These are phyloP conservation scores for Coemansia reversa DNA, from an alignment of 192 early-diverging fungal species.

Conservation along the genomic window DNA sequence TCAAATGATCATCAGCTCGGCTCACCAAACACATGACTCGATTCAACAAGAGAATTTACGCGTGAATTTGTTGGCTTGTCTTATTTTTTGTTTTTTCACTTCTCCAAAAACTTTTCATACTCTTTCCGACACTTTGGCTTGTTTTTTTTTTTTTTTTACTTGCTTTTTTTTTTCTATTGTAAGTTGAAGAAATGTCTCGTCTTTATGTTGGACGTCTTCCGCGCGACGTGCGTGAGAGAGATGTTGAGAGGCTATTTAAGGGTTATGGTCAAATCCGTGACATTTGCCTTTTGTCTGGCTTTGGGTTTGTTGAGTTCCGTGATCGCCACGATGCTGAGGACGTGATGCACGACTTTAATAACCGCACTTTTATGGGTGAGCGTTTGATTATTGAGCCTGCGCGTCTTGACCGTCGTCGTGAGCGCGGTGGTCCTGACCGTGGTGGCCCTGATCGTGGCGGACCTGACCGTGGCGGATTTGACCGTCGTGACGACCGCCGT, in stretches of 20 bases:
- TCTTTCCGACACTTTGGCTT: no score
- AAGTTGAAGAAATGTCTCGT: slow-evolving; percentile 38
- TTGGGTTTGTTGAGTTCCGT: slow-evolving; percentile 93
- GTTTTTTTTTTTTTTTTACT: background rate
- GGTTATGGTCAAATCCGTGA: slow-evolving; percentile 81
- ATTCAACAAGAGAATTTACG: no score
- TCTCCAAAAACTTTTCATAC: background rate
- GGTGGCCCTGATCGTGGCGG: slow-evolving; percentile 38
- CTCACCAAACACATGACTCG: background rate
- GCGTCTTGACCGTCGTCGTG: slow-evolving; percentile 59
- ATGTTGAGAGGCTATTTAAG: slow-evolving; percentile 78
- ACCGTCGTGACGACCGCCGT: slow-evolving; percentile 54
- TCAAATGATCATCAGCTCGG: slow-evolving; percentile 13
- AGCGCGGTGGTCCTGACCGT: slow-evolving; percentile 28
- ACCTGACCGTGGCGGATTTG: slow-evolving; percentile 23
- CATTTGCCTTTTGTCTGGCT: slow-evolving; percentile 79
- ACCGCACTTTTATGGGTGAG: slow-evolving; percentile 79
- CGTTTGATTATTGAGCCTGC: slow-evolving; percentile 84
- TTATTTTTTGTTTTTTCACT: background rate
- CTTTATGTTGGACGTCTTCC: slow-evolving; percentile 82
- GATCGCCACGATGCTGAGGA: slow-evolving; percentile 85
- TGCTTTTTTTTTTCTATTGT: slow-evolving; percentile 8
- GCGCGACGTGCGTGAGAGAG: slow-evolving; percentile 78
- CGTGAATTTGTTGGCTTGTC: background rate
- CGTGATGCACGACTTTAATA: slow-evolving; percentile 83